Conservation (phyloP, 257 asterid genomes). For the Solanum piurae region DNA sequence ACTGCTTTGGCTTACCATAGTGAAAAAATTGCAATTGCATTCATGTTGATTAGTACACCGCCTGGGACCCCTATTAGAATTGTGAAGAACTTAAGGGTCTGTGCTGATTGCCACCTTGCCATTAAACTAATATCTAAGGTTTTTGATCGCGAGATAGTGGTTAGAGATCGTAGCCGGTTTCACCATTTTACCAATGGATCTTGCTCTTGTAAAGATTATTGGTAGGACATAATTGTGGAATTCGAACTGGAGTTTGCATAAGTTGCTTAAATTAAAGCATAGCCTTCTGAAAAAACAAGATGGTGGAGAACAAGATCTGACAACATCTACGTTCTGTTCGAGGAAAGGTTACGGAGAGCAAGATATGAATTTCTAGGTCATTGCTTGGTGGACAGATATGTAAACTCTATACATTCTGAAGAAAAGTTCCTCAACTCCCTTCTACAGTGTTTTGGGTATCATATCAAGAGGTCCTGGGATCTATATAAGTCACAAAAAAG, state of each 20-base stretch:
- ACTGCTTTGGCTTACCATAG: constrained; percentile 67
- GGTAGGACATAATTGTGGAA: constrained; percentile 28
- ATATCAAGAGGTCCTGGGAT: background rate
- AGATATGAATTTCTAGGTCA: background rate
- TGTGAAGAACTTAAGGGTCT: constrained; percentile 69
- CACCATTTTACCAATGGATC: constrained; percentile 66
- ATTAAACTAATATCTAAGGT: constrained; percentile 52
- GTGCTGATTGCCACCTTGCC: constrained; percentile 77
- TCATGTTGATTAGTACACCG: constrained; percentile 54
- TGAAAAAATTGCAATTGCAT: constrained; percentile 77
- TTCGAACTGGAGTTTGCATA: background rate
- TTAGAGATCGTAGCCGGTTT: constrained; percentile 78
- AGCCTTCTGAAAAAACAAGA: background rate
- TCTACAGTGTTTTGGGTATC: background rate
- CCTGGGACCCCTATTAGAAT: constrained; percentile 49
- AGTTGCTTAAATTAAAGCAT: background rate
- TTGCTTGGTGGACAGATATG: background rate
- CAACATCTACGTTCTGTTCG: background rate
- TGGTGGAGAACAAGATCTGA: background rate
- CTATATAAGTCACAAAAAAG: background rate
- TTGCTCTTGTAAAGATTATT: constrained; percentile 81
- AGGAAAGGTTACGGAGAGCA: background rate
- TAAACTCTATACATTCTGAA: background rate
- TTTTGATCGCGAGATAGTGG: constrained; percentile 55
- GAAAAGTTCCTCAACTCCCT: background rate